Conservation (phyloP, 2,329 filamentous ascomycete species). For the Colletotrichum euphorbiae region DNA sequence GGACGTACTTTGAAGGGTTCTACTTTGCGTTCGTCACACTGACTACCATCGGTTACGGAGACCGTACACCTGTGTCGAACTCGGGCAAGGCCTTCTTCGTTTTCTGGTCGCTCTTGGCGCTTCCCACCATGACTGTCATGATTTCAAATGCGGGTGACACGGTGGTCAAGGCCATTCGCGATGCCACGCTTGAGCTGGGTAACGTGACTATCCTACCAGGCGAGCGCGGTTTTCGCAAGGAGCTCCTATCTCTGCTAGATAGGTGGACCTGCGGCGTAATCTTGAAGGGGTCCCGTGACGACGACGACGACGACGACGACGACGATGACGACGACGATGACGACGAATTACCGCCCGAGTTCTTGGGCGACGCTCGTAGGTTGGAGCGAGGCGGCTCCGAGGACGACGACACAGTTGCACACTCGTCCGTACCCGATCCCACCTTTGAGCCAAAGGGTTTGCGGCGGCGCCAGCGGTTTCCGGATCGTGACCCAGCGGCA, state of each 20-base stretch:
- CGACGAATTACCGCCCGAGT: conserved; percentile 54
- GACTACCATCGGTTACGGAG: conserved; percentile 86
- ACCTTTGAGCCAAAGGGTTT: conserved; percentile 26
- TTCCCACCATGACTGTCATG: conserved; percentile 89
- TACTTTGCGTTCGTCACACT: conserved; percentile 90
- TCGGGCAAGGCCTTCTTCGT: conserved; percentile 88
- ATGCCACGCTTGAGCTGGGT: conserved; percentile 67
- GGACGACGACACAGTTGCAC: conserved; percentile 42
- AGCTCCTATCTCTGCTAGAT: conserved; percentile 55
- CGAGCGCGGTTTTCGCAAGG: conserved; percentile 60
- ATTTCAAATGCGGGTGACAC: conserved; percentile 88
- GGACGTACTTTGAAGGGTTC: conserved; percentile 83
- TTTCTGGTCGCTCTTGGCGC: conserved; percentile 88
- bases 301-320: conserved; percentile 51
- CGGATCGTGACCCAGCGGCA: conserved; percentile 55
- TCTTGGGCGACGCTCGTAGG: conserved; percentile 53
- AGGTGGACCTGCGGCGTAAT: conserved; percentile 27
- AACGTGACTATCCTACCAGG: conserved; percentile 71
- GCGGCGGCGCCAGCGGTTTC: conserved; percentile 53
- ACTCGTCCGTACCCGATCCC: conserved; percentile 14
- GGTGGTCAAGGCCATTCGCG: conserved; percentile 72
- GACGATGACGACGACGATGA: conserved; percentile 50
- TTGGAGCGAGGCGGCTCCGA: conserved; percentile 29
- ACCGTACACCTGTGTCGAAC: conserved; percentile 80
- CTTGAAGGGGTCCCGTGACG: conserved; percentile 40